These are phyloP conservation scores for Pseudogymnoascus destructans DNA, from an alignment of 2,329 filamentous ascomycete genomes.

Conservation along the genomic window DNA sequence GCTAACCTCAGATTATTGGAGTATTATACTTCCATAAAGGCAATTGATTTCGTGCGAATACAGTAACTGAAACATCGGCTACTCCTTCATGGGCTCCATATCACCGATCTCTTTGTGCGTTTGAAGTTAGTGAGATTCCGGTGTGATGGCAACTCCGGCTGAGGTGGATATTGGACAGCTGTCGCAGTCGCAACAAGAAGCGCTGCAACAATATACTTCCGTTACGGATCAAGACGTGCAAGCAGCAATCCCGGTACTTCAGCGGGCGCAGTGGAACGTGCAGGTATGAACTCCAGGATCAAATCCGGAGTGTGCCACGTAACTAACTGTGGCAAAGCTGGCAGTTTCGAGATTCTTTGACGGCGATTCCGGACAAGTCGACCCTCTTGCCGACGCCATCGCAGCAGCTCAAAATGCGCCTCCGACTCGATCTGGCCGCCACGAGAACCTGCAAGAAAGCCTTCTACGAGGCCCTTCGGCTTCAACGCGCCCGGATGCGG, in stretches of 20 bases:
- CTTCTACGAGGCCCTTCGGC: constrained; percentile 29
- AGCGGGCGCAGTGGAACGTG: constrained; percentile 90
- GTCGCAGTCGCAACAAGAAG: constrained; percentile 63
- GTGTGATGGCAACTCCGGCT: constrained; percentile 30
- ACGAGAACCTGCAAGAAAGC: constrained; percentile 61
- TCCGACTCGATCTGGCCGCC: constrained; percentile 48
- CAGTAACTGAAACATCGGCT: not conserved
- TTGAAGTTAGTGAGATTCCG: not conserved
- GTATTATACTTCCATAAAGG: not conserved
- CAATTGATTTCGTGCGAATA: not conserved
- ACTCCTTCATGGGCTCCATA: constrained; percentile 3
- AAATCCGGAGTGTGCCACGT: constrained; percentile 10
- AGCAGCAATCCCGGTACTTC: constrained; percentile 65
- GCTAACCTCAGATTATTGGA: not conserved
- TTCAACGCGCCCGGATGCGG: constrained; percentile 44
- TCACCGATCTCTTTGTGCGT: constrained; percentile 5
- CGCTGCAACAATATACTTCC: constrained; percentile 75
- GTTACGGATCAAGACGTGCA: constrained; percentile 73
- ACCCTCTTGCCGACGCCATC: constrained; percentile 65
- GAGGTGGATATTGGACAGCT: constrained; percentile 55
- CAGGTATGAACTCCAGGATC: constrained; percentile 41
- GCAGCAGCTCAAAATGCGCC: constrained; percentile 43
- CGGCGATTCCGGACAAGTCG: constrained; percentile 59
- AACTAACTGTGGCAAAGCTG: constrained; percentile 44
- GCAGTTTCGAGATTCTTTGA: constrained; percentile 97